Base-by-base conservation (phyloP, 75 land plant species). In the Cryptomeria japonica region DNA sequence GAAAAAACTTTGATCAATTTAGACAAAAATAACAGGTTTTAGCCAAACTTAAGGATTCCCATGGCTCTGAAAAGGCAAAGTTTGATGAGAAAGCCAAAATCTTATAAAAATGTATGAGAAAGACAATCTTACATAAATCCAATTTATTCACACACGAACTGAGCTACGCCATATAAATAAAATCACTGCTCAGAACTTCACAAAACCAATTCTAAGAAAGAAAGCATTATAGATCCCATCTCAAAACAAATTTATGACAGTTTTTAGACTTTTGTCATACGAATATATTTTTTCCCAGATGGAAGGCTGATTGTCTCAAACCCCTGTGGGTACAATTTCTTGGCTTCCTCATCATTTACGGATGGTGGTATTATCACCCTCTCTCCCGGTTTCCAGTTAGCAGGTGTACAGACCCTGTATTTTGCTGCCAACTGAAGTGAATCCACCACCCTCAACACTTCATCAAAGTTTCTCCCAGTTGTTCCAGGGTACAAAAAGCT, bases 381-480 rank as follows among this genome's bases (percentile, higher is more conserved):
- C 22, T 98, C 96, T 2, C 99, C 99, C 18, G 90, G 93, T 91
- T 95, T 94, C 99, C 99, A 98, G 92, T 97, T 96, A 14, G 89
- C 99, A 16, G 99, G 99, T 16, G 98, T 97, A 11, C 99, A 97
- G 18, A 97, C 89, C 89, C 88, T 91, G 90, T 96, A 91, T 92
- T 94, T 91, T 73, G 95, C 55, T 7, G 96, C 93, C 86, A 89
- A 87, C 88, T 92, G 99, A 14, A 97, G 95, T 2, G 99, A 89
- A 70, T 98, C 97, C 90, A 98, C 1, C 51, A 87, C 96, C 75
- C 99, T 92, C 90, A 98, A 5, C 87, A 98, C 99, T 87, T 98
- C 99, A 15, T 98, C 97, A 90, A 98, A 92, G 93, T 98, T 97
- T 55, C 99, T 86, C 37, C 99, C 99, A 28, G 95, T 94, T 25